These are phyloP conservation scores for Primulina huaijiensis DNA, from an alignment of 257 asterid genomes.

Conservation along the genomic window DNA sequence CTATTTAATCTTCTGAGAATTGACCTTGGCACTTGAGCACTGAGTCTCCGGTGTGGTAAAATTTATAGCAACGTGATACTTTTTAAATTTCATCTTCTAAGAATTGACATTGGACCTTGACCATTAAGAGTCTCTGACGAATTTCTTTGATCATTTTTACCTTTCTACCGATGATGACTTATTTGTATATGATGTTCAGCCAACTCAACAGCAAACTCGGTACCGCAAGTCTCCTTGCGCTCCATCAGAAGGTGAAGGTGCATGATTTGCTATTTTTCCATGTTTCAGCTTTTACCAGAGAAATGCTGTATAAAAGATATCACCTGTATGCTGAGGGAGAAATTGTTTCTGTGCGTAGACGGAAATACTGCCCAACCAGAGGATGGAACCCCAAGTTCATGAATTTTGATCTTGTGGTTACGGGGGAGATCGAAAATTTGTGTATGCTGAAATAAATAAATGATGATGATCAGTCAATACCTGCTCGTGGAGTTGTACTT, in stretches of 20 bases:
- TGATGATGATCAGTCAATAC: conserved; percentile 10
- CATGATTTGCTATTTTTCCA: not conserved
- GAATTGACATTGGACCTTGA: too few species aligned
- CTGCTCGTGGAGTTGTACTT: conserved; percentile 24
- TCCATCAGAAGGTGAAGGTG: conserved; percentile 91
- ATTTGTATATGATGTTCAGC: conserved; percentile 39
- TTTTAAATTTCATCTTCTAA: too few species aligned
- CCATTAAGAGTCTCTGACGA: too few species aligned
- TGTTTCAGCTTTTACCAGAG: not conserved
- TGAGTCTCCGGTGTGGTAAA: too few species aligned
- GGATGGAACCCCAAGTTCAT: conserved; percentile 29
- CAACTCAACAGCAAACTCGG: conserved; percentile 91
- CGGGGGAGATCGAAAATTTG: conserved; percentile 12
- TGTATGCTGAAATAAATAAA: conserved; percentile 21
- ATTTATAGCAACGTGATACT: too few species aligned
- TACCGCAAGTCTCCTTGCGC: conserved; percentile 90
- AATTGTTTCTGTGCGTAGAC: conserved; percentile 17
- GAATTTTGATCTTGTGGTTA: conserved; percentile 17
- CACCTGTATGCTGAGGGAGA: not conserved
- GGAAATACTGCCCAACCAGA: conserved; percentile 33
- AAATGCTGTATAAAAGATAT: not conserved
- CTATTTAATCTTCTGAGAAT: too few species aligned
- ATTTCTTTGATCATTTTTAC: too few species aligned
- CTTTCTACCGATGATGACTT: too few species aligned
- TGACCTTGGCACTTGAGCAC: too few species aligned